Base-by-base conservation (phyloP, 768 basidiomycete genomes). In the Calocera viscosa region DNA sequence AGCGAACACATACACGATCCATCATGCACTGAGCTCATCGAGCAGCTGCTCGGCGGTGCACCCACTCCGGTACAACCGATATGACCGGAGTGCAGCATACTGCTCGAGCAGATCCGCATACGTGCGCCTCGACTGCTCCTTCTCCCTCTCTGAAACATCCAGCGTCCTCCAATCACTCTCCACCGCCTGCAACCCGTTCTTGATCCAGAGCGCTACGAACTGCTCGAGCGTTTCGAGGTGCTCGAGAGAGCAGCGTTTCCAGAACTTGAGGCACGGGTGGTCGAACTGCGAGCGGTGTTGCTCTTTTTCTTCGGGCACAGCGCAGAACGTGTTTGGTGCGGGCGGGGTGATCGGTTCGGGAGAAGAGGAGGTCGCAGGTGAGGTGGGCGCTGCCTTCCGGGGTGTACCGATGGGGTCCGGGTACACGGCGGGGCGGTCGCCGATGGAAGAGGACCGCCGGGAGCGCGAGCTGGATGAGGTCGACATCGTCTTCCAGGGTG, bases 41-140 rank as follows among this genome's bases (percentile, higher is more conserved):
- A 60, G 53, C 53, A 60, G 53, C 24, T 60, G 26, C 53, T 60
- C 53, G 10, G 53, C 53, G 14, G 53, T 60, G 30, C 53, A 60
- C 30, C 53, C 53, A 10, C 53, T 60, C 53, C 53, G 11, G 30
- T 32, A 28, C 11, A 60, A 5, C 53, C 53, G 14, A 10, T 60
- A 60, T 26, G 53, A 5, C 53, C 30, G 14, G 14, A 60, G 22
- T 8, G 53, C 53, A 2, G 24, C 53, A 16, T 32, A 60, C 30
- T 28, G 53, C 26, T 28, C 30, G 14, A 60, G 22, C 24, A 60
- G 19, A 10, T 10, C 53, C 53, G 14, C 30, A 28, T 22, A 60
- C 2, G 19, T 26, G 5, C 53, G 24, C 53, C 26, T 60, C 14
- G 53, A 28, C 24, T 26, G 7, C 53, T 26, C 30, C 26, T 22